Percentiles rank a stretch among this genome's conserved stretches.
Evolutionary conservation across 2,329 filamentous ascomycete genomes (phyloP).

Genomic region (Xenoacremonium recifei): DNA sequence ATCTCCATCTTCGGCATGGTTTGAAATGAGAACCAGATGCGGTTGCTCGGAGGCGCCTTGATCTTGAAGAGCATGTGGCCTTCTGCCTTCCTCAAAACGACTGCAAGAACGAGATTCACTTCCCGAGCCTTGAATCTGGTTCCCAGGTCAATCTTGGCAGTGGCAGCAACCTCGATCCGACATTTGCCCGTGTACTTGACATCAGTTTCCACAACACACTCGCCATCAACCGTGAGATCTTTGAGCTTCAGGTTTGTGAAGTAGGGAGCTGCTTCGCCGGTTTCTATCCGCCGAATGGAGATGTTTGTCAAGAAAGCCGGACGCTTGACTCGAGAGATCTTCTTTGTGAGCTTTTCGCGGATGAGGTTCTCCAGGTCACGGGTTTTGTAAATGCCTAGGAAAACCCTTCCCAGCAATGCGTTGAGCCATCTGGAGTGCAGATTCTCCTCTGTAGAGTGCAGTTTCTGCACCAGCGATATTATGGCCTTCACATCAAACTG

Average conservation of each 20-base stretch:
- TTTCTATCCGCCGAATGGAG: constrained; percentile 77
- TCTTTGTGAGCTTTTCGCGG: constrained; percentile 86
- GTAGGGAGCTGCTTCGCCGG: constrained; percentile 82
- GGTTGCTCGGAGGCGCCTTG: constrained; percentile 93
- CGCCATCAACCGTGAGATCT: constrained; percentile 88
- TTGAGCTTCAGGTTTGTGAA: constrained; percentile 86
- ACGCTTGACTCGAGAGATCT: constrained; percentile 90
- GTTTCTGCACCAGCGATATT: constrained; percentile 81
- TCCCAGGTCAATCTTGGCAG: constrained; percentile 87
- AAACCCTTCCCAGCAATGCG: constrained; percentile 82
- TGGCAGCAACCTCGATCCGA: constrained; percentile 86
- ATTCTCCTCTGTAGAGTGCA: constrained; percentile 91
- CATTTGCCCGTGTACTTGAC: constrained; percentile 88
- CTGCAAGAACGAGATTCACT: constrained; percentile 84
- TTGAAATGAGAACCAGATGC: constrained; percentile 94
- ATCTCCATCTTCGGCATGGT: constrained; percentile 92
- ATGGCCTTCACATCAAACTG: constrained; percentile 83
- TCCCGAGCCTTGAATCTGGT: constrained; percentile 85
- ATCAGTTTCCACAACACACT: constrained; percentile 83
- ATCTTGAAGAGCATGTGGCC: constrained; percentile 83
- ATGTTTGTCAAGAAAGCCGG: constrained; percentile 87
- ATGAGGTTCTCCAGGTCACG: constrained; percentile 76
- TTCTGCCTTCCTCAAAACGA: constrained; percentile 79
- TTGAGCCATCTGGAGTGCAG: constrained; percentile 92
- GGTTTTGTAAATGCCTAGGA: constrained; percentile 85